Evolutionary conservation across 2,329 filamentous ascomycete genomes (phyloP).

Genomic region (Zymoseptoria ardabiliae): DNA sequence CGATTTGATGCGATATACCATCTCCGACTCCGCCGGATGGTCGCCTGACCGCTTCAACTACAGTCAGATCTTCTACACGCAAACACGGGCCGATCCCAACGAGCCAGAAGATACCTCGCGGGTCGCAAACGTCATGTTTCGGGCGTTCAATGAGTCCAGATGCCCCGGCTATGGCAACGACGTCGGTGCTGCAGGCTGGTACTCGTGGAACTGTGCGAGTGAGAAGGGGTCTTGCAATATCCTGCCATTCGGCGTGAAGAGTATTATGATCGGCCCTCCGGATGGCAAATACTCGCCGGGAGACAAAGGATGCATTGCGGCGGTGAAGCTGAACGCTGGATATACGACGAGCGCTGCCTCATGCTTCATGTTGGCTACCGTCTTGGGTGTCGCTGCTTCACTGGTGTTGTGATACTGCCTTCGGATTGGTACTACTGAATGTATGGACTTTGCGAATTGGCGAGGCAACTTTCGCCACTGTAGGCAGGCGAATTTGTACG

Average conservation of each 20-base stretch:
- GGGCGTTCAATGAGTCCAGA: background rate
- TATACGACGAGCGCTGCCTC: background rate
- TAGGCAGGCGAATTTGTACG: too few species aligned
- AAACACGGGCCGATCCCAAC: background rate
- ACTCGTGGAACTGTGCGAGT: background rate
- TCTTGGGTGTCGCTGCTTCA: background rate
- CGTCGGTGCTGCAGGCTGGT: background rate
- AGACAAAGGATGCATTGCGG: background rate
- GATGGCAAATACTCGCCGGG: background rate
- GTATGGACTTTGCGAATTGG: too few species aligned
- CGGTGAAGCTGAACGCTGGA: background rate
- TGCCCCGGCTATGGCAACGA: background rate
- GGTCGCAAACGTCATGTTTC: background rate
- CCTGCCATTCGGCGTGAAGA: background rate
- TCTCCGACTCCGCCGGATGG: background rate
- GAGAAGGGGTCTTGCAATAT: background rate
- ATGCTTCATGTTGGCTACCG: background rate
- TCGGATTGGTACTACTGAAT: background rate
- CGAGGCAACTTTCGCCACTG: too few species aligned
- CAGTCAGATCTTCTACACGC: background rate
- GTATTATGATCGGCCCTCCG: background rate
- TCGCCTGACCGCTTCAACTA: background rate
- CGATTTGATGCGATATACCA: background rate
- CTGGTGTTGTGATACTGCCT: background rate
- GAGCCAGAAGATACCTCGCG: background rate